Evolutionary conservation across 2,329 filamentous ascomycete species (phyloP).

Genomic region (Thielaviopsis punctulata): DNA sequence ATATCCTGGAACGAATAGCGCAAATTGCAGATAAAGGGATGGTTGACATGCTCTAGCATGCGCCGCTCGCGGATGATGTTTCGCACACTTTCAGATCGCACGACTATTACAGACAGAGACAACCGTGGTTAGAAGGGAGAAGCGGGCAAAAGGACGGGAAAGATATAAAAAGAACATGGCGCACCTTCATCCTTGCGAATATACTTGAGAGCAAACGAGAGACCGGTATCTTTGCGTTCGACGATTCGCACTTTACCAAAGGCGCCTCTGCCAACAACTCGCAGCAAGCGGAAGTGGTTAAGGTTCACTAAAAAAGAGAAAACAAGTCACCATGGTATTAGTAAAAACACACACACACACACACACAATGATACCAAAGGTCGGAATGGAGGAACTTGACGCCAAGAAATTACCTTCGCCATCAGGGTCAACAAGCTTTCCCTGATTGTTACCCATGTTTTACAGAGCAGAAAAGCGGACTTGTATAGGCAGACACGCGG

Average conservation of each 20-base stretch:
- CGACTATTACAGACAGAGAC: constrained; percentile 48
- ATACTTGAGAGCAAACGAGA: constrained; percentile 95
- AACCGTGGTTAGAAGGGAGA: background rate
- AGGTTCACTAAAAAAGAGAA: constrained; percentile 53
- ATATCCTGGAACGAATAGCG: constrained; percentile 98
- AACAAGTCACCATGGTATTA: background rate
- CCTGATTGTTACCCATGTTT: constrained; percentile 74
- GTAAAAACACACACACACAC: background rate
- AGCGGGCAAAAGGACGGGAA: background rate
- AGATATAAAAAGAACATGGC: background rate
- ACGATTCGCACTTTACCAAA: constrained; percentile 99
- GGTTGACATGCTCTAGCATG: constrained; percentile 96
- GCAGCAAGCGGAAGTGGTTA: constrained; percentile 87
- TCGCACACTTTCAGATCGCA: constrained; percentile 90
- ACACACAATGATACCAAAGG: no score
- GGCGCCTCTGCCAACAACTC: constrained; percentile 91
- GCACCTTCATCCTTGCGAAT: constrained; percentile 95
- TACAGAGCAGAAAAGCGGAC: background rate
- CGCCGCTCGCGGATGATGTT: constrained; percentile 95
- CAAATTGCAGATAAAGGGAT: constrained; percentile 95
- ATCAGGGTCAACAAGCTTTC: constrained; percentile 80
- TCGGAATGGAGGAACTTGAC: background rate
- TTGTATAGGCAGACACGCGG: background rate
- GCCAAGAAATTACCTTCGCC: constrained; percentile 56
- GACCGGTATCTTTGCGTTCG: constrained; percentile 83